Base-by-base conservation (phyloP, 306 rosid species). In the Mimosa bimucronata region DNA sequence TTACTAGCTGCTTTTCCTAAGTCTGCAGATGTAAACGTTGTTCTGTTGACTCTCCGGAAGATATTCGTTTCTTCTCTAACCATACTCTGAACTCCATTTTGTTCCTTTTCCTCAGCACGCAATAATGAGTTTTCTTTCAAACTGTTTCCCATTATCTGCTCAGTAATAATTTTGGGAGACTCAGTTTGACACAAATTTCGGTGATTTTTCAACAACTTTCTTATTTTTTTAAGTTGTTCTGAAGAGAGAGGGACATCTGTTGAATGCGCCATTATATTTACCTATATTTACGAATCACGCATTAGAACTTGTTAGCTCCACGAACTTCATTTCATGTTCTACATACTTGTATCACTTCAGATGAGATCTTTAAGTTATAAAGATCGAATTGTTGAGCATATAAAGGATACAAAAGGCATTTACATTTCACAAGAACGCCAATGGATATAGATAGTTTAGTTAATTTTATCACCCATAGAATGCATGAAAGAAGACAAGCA, bases 201-300 rank as follows among this genome's bases (percentile, higher is more conserved):
- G 82, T 90, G 97, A 83, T 79, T 93, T 82, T 93, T 92, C 86
- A 96, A 88, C 60, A 96, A 83, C 73, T 89, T 90, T 67, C 97
- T 84, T 75, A 93, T 87, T 86, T 86, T 91, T 4, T 90, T 77
- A 82, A 91, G 90, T 58, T 93, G 94, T 73, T 93, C 97, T 10
- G 88, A 83, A 76, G 98, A 86, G 85, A 91, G 89, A 40, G 97
- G 97, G 82, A 50, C 85, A 81, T 93, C 97, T 30, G 88, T 78
- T 57, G 91, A 85, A 79, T 96, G 92, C 67, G 93, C 92, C 98
- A 96, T 84, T 69, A 96, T 87, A 85, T 91, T 93, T 81, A 96
- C 97, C 99, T 96, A 90, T 79, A 72, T 76, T 80, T 45, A 73
- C 61, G 80, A 74, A 83, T 29, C 69, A 80, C 70, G 40, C 44